Evolutionary conservation across 768 basidiomycete species (phyloP).

Genomic region (Lepiota brunneoincarnata): DNA sequence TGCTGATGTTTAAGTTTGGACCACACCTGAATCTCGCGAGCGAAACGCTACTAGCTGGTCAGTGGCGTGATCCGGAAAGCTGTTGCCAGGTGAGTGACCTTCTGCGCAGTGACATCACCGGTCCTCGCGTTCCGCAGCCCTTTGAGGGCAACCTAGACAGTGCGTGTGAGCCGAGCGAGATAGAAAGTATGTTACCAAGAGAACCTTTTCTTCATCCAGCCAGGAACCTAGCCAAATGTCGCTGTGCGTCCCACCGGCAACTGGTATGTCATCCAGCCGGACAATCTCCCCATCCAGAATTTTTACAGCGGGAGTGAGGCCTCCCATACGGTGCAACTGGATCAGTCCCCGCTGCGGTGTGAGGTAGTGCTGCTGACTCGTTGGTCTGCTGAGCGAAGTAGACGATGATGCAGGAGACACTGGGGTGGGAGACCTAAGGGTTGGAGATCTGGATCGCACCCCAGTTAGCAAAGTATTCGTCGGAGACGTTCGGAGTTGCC

Average conservation of each 20-base stretch:
- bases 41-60: slow-evolving; percentile 52
- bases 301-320: slow-evolving; percentile 51
- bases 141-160: slow-evolving; percentile 57
- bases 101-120: slow-evolving; percentile 38
- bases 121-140: slow-evolving; percentile 45
- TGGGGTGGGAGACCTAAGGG: no score
- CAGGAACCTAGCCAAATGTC: slow-evolving; percentile 54
- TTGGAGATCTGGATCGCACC: slow-evolving; percentile 14
- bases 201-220: slow-evolving; percentile 55
- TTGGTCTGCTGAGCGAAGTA: slow-evolving; percentile 29
- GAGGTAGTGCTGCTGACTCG: no score
- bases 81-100: slow-evolving; percentile 27
- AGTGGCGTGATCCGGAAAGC: no score
- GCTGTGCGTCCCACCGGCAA: slow-evolving; percentile 52
- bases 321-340: slow-evolving; percentile 25
- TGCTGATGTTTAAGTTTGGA: slow-evolving; percentile 47
- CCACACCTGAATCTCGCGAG: slow-evolving; percentile 57
- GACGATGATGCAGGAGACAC: no score
- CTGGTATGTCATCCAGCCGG: slow-evolving; percentile 32
- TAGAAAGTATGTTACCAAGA: not conserved
- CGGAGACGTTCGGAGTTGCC: not conserved
- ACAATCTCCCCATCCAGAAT: slow-evolving; percentile 51
- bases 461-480: slow-evolving; percentile 5
- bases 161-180: not conserved
- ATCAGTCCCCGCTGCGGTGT: slow-evolving; percentile 44